These are phyloP conservation scores for Physcomitrellopsis africana DNA, from an alignment of 225 moss, liverwort and hornwort species.

Conservation along the genomic window DNA sequence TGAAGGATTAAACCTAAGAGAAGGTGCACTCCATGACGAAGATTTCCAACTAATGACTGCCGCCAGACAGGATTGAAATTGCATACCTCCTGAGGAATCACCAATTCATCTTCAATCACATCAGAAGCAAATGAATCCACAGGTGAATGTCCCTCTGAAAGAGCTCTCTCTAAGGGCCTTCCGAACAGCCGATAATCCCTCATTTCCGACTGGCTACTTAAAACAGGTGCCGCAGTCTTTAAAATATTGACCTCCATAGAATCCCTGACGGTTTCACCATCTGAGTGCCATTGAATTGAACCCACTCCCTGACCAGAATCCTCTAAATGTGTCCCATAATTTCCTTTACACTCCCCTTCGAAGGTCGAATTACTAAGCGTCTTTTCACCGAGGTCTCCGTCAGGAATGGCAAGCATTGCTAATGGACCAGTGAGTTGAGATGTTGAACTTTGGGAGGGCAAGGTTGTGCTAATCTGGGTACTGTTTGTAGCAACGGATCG, in stretches of 20 bases:
- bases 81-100: slow-evolving; percentile 77
- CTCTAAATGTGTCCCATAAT: slow-evolving; percentile 30
- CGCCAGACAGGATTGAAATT: not conserved
- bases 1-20: not conserved
- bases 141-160: slow-evolving; percentile 92
- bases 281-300: slow-evolving; percentile 68
- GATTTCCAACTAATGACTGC: not conserved
- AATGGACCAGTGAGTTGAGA: slow-evolving; percentile 27
- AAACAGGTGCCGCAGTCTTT: slow-evolving; percentile 34
- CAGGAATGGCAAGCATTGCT: slow-evolving; percentile 39
- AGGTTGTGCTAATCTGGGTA: slow-evolving; percentile 17
- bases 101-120: slow-evolving; percentile 75
- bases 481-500: slow-evolving; percentile 24
- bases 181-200: slow-evolving; percentile 57
- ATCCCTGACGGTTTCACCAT: slow-evolving; percentile 49
- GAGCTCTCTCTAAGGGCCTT: slow-evolving; percentile 57
- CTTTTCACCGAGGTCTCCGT: slow-evolving; percentile 44
- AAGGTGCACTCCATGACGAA: not conserved
- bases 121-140: slow-evolving; percentile 78
- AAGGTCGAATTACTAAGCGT: slow-evolving; percentile 36
- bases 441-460: slow-evolving; percentile 27
- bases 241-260: slow-evolving; percentile 31
- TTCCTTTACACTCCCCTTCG: slow-evolving; percentile 44
- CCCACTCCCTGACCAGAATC: slow-evolving; percentile 44
- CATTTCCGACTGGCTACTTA: slow-evolving; percentile 41